phyloP scores from a whole-genome alignment of 2,329 filamentous ascomycete genomes.

The Didymella pinodella region DNA sequence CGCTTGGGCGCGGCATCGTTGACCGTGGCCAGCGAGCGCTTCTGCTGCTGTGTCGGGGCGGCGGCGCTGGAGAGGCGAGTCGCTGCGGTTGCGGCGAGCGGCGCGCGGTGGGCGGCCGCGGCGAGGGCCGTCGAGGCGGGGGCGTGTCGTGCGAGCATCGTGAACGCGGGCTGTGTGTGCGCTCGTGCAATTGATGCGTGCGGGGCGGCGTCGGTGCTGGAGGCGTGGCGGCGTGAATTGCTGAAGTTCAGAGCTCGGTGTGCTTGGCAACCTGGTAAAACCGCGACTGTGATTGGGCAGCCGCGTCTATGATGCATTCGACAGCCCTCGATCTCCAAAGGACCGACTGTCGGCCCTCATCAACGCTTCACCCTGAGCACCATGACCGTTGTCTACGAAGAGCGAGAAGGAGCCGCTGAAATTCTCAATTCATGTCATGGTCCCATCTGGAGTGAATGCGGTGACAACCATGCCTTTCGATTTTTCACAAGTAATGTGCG shows the following conservation, averaged over 20 bases:
- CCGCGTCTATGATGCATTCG: conserved; percentile 19
- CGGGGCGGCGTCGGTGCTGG: conserved; percentile 40
- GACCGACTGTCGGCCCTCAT: conserved; percentile 14
- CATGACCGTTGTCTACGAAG: not conserved
- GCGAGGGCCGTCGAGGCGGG: conserved; percentile 51
- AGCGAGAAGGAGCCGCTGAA: not conserved
- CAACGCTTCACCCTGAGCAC: not conserved
- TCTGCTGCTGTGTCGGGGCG: conserved; percentile 57
- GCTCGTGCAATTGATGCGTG: conserved; percentile 51
- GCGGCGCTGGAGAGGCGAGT: conserved; percentile 52
- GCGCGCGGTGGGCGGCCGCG: conserved; percentile 52
- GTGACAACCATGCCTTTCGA: not conserved
- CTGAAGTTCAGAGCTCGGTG: conserved; percentile 32
- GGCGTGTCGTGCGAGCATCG: conserved; percentile 54
- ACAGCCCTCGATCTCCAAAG: conserved; percentile 9
- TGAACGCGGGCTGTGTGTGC: conserved; percentile 36
- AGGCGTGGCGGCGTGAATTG: conserved; percentile 35
- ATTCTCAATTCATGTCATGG: too few relatives aligned
- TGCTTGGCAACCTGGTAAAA: too few relatives aligned
- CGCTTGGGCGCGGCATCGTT: conserved; percentile 64
- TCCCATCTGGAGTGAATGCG: not conserved
- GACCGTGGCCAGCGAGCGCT: conserved; percentile 72
- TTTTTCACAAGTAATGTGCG: too few relatives aligned
- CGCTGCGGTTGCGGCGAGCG: conserved; percentile 50
- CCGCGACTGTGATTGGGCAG: conserved; percentile 14